These are phyloP conservation scores for Calocybe cyanea DNA, from an alignment of 768 basidiomycete species.

Conservation along the genomic window DNA sequence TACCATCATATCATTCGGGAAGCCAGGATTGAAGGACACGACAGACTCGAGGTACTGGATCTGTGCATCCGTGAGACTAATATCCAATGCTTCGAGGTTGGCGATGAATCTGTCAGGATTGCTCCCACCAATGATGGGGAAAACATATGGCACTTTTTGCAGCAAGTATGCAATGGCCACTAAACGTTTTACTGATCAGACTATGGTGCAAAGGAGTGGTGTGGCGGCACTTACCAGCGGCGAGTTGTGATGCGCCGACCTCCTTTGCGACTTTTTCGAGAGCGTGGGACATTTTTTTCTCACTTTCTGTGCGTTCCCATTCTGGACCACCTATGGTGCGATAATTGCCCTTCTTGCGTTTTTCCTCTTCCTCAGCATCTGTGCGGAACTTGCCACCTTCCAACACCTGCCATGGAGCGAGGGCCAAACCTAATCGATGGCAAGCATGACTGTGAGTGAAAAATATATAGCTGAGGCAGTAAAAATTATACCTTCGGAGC, in stretches of 20 bases:
- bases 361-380: conserved; percentile 35
- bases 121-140: conserved; percentile 46
- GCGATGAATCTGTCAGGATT: conserved; percentile 48
- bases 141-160: conserved; percentile 50
- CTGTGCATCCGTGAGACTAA: conserved; percentile 38
- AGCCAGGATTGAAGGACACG: conserved; percentile 40
- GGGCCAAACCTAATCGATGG: conserved; percentile 31
- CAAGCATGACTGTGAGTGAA: conserved; percentile 10
- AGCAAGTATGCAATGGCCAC: conserved; percentile 52
- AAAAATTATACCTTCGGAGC: conserved; percentile 31
- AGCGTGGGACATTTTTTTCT: conserved; percentile 37
- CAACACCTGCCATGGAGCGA: conserved; percentile 30
- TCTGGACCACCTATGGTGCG: conserved; percentile 22
- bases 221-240: conserved; percentile 31
- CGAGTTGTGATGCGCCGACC: conserved; percentile 44
- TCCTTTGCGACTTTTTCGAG: conserved; percentile 49
- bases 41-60: conserved; percentile 39
- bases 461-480: conserved; percentile 9
- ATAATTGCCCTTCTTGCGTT: conserved; percentile 28
- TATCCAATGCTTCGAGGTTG: conserved; percentile 46
- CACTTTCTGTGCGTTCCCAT: conserved; percentile 46
- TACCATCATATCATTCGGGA: conserved; percentile 30
- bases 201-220: background rate
- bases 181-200: conserved; percentile 10
- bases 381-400: conserved; percentile 50